Conservation (phyloP, 192 early-diverging fungal species). For the Dissophora ornata region DNA sequence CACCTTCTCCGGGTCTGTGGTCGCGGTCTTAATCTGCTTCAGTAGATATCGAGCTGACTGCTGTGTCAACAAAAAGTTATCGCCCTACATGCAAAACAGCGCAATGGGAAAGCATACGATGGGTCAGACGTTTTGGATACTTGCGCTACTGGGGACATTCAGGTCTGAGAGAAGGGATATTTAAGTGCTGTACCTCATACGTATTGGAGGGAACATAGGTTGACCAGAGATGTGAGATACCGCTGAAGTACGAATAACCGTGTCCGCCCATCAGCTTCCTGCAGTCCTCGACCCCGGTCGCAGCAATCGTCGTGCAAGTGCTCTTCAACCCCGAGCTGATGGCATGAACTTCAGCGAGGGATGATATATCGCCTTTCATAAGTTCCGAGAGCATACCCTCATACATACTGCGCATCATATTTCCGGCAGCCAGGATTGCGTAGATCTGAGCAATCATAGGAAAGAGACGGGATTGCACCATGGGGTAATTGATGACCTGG, state of each 20-base stretch:
- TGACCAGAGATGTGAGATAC: conserved; percentile 71
- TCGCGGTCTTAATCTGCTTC: conserved; percentile 65
- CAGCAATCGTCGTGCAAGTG: conserved; percentile 64
- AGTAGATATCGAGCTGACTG: conserved; percentile 79
- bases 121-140: no score
- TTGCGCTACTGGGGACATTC: no score
- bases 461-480: conserved; percentile 74
- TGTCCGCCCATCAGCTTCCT: conserved; percentile 80
- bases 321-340: conserved; percentile 75
- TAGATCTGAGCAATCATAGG: conserved; percentile 73
- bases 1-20: conserved; percentile 50
- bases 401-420: conserved; percentile 62
- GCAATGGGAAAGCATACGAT: no score
- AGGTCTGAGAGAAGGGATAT: no score
- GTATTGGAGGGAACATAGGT: conserved; percentile 72
- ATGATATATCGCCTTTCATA: conserved; percentile 60
- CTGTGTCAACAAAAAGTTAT: conserved; percentile 75
- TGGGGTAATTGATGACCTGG: conserved; percentile 77
- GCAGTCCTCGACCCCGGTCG: conserved; percentile 76
- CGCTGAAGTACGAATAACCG: conserved; percentile 76
- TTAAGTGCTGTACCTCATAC: conserved; percentile 62
- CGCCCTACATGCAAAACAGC: no score
- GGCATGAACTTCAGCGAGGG: conserved; percentile 74
- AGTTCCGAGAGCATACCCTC: conserved; percentile 64
- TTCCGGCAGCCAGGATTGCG: conserved; percentile 69